phyloP scores from a whole-genome alignment of 2,329 filamentous ascomycete genomes.

The Ascochyta clinopodiicola region DNA sequence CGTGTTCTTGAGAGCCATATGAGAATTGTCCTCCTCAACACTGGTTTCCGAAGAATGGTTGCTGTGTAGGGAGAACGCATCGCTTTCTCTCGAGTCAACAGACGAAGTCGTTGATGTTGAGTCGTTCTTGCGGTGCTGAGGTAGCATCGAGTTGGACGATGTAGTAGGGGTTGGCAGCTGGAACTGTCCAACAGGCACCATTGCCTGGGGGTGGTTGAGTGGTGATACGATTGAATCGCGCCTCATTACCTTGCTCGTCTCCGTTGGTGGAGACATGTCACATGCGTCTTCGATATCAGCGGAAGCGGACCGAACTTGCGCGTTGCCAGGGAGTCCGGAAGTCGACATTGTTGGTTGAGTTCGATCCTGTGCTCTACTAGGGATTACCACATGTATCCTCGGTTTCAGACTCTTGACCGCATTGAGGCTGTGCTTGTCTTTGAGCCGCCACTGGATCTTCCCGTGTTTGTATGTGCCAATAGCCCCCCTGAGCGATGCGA shows the following conservation, averaged over 20 bases:
- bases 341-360: slow-evolving; percentile 40
- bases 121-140: slow-evolving; percentile 19
- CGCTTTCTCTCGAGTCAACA: slow-evolving; percentile 45
- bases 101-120: slow-evolving; percentile 41
- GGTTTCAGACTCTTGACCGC: slow-evolving; percentile 33
- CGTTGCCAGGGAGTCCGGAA: slow-evolving; percentile 29
- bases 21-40: slow-evolving; percentile 40
- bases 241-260: slow-evolving; percentile 24
- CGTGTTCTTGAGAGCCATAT: slow-evolving; percentile 11
- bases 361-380: slow-evolving; percentile 37
- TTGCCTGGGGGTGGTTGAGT: slow-evolving; percentile 27
- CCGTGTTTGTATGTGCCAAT: slow-evolving; percentile 56
- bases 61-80: slow-evolving; percentile 50
- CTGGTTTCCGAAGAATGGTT: slow-evolving; percentile 50
- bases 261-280: slow-evolving; percentile 45
- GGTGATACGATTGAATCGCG: slow-evolving; percentile 44
- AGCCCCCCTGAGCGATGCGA: slow-evolving; percentile 34
- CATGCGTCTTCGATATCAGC: slow-evolving; percentile 25
- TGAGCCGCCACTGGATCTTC: slow-evolving; percentile 50
- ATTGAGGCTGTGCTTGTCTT: slow-evolving; percentile 21
- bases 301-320: slow-evolving; percentile 31
- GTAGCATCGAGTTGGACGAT: neutral
- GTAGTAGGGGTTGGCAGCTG: slow-evolving; percentile 12
- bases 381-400: slow-evolving; percentile 48
- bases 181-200: slow-evolving; percentile 21